phyloP scores from a whole-genome alignment of 2,329 filamentous ascomycete species.

The Cercospora janseana region DNA sequence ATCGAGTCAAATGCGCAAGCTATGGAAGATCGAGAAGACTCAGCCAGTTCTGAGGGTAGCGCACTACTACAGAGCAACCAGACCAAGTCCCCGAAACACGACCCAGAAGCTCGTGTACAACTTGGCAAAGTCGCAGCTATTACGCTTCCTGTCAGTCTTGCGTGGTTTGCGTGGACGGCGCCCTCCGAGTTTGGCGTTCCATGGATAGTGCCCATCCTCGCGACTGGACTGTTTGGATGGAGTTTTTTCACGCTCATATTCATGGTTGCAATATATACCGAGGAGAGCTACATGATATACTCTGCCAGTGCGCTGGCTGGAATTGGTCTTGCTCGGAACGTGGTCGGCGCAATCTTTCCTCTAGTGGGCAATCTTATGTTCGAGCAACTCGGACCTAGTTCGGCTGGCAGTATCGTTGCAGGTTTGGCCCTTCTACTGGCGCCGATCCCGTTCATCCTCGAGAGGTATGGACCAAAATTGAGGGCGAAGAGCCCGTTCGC shows the following conservation, averaged over 20 bases:
- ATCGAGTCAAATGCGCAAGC: constrained; percentile 37
- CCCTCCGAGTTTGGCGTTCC: constrained; percentile 27
- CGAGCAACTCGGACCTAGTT: constrained; percentile 39
- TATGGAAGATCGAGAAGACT: constrained; percentile 20
- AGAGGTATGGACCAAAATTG: constrained; percentile 37
- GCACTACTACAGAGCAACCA: constrained; percentile 42
- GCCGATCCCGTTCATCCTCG: constrained; percentile 33
- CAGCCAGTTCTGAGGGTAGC: constrained; percentile 14
- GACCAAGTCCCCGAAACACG: constrained; percentile 31
- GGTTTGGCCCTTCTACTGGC: constrained; percentile 35
- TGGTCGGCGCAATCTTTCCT: constrained; percentile 42
- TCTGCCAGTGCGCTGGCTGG: constrained; percentile 45
- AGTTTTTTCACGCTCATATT: constrained; percentile 52
- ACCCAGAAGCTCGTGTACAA: constrained; percentile 46
- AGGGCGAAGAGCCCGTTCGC: constrained; percentile 43
- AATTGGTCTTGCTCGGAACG: constrained; percentile 41
- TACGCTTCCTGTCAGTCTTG: constrained; percentile 44
- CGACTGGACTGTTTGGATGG: constrained; percentile 52
- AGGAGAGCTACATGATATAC: constrained; percentile 50
- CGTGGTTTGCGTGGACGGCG: constrained; percentile 45
- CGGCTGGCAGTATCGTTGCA: constrained; percentile 42
- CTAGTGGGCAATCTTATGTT: constrained; percentile 44
- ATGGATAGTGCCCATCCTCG: constrained; percentile 48
- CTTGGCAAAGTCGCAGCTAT: constrained; percentile 46
- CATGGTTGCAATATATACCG: constrained; percentile 52